These are phyloP conservation scores for Oryza rufipogon DNA, from an alignment of 176 grass and related monocot genomes.

Conservation along the genomic window DNA sequence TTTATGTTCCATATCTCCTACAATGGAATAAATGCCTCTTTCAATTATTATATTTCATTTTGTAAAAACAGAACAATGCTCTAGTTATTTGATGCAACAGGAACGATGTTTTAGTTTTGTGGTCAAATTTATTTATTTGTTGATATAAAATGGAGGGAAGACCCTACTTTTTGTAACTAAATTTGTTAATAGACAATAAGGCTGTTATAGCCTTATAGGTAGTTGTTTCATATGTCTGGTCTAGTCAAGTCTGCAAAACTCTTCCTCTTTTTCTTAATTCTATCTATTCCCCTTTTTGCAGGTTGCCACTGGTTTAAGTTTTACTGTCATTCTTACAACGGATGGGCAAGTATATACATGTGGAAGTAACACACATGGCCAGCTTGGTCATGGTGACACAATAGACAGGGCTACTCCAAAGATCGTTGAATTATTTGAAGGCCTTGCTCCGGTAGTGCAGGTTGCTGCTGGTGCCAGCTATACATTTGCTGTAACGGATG, in stretches of 20 bases:
- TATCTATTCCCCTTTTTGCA: conserved; percentile 43
- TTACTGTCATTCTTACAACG: conserved; percentile 82
- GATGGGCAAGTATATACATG: conserved; percentile 78
- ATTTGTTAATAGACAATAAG: background rate
- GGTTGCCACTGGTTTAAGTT: conserved; percentile 92
- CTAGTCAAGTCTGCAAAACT: background rate
- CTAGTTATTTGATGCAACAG: background rate
- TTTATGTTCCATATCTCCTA: background rate
- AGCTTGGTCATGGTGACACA: conserved; percentile 96
- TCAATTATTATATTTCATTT: background rate
- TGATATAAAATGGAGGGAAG: background rate
- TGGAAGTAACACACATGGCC: conserved; percentile 94
- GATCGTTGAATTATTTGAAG: conserved; percentile 64
- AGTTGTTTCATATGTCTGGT: background rate
- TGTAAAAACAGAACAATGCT: background rate
- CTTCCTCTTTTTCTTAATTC: conserved; percentile 24
- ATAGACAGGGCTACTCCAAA: conserved; percentile 74
- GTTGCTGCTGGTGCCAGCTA: conserved; percentile 92
- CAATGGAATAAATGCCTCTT: background rate
- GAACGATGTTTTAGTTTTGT: background rate
- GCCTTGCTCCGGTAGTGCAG: conserved; percentile 66
- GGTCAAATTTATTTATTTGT: background rate
- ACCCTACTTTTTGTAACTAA: background rate
- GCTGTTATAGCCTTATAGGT: background rate
- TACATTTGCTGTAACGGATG: conserved; percentile 89